Evolutionary conservation across 2,329 filamentous ascomycete species (phyloP), one percentile per base, ranked within the genome.

Genomic region (Alternaria atra): DNA sequence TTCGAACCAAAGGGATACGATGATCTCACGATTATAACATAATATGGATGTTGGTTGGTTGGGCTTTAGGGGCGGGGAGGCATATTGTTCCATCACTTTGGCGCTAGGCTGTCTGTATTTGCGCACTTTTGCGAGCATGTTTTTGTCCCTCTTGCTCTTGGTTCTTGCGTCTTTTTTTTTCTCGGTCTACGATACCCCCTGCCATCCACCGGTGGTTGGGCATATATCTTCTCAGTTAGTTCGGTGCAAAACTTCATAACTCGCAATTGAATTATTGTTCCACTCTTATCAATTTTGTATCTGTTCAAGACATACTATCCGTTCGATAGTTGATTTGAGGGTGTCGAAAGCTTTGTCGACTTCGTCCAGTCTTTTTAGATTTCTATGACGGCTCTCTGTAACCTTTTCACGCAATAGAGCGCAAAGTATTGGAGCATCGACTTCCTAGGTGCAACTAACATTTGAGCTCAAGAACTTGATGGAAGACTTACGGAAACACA

Each of bases 191-290:
- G 60, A 62, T 62, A 62, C 60, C 60, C 60, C 35, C 47, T 59
- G 60, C 60, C 52, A 52, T 60, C 52, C 60, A 51, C 25, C 43
- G 56, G 55, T 59, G 60, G 51, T 59, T 55, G 55, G 60, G 55
- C 51, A 60, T 8, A 35, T 59, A 51, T n/a, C 34, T 55, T 54
- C 17, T 54, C 46, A 52, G 32, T 29, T 48, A 23, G 32, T n/a
- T 35, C 12, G 32, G 8, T n/a, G 4, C 10, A 5, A 48, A 17
- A 50, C 17, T 6, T 7, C 3, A 32, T 13, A 30, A 32, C 23
- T 8, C 3, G 15, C 4, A 7, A 46, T 29, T 6, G 15, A 30
- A n/a, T 29, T 8, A 6, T 10, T 6, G 12, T 5, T 30, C 27
- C 8, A 12, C 25, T 42, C 17, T 20, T 20, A 7, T 6, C 34